phyloP scores from a whole-genome alignment of 2,329 filamentous ascomycete genomes.

The Daldinia sp. region DNA sequence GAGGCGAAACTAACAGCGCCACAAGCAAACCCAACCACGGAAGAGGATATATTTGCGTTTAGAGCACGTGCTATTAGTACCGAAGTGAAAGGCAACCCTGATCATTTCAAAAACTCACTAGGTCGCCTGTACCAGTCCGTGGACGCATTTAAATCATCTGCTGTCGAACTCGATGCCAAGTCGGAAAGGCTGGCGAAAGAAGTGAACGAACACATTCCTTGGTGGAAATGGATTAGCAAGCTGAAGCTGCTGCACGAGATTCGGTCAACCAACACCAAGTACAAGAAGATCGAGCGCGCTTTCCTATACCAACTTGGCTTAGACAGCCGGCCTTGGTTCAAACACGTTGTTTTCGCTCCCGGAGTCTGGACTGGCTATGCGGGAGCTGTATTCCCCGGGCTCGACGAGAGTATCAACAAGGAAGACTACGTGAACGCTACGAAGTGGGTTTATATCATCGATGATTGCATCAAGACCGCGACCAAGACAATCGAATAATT shows the following conservation, averaged over 20 bases:
- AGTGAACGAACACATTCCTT: constrained; percentile 69
- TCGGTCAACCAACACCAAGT: constrained; percentile 78
- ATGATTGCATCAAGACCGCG: constrained; percentile 62
- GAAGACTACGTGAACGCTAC: constrained; percentile 69
- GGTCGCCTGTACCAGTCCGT: constrained; percentile 54
- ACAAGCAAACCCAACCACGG: constrained; percentile 44
- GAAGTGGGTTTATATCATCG: constrained; percentile 71
- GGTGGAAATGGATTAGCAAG: constrained; percentile 82
- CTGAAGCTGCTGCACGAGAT: constrained; percentile 73
- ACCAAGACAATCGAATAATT: constrained; percentile 53
- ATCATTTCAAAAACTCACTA: constrained; percentile 57
- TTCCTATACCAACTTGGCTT: constrained; percentile 83
- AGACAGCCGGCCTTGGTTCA: constrained; percentile 88
- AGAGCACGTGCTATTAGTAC: constrained; percentile 43
- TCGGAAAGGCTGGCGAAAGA: constrained; percentile 55
- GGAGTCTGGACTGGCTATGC: constrained; percentile 93
- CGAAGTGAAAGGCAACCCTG: constrained; percentile 52
- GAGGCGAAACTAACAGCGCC: constrained; percentile 60
- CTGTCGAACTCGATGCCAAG: constrained; percentile 60
- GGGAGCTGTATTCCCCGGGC: constrained; percentile 74
- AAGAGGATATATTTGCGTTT: constrained; percentile 50
- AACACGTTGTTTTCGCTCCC: constrained; percentile 93
- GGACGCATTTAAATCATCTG: constrained; percentile 52
- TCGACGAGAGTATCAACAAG: constrained; percentile 71
- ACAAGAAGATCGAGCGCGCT: constrained; percentile 84